Evolutionary conservation across 805 yeast genomes (phyloP), one percentile per base, ranked within the genome.

Genomic region (Phaffomyces antillensis): DNA sequence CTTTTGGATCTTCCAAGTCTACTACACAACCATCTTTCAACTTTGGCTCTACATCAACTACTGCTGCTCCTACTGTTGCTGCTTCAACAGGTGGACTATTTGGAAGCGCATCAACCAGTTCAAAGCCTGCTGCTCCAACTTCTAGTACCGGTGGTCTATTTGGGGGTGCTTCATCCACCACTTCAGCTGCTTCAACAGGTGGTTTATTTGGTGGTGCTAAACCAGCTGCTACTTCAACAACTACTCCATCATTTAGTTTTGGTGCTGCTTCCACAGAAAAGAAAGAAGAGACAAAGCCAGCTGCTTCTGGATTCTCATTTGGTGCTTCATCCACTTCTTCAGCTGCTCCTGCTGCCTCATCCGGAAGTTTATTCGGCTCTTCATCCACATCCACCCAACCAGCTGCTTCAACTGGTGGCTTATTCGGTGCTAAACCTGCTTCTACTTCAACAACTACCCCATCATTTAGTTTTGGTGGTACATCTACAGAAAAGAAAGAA

Each of bases 121-220:
- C 34, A n/a, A 32, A 32, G n/a, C 9, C 34, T 7, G 34, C 34
- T n/a, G 20, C 17, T 2, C 18, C 34, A n/a, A 15, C n/a, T n/a
- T n/a, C n/a, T n/a, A n/a, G n/a, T n/a, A n/a, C 28, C 3, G 28
- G 28, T 26, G 28, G 28, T 5, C 9, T 26, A 11, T 31, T 31
- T 31, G 33, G 17, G 4, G 33, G 33, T 31, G 33, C 33, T 13
- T 31, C 33, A 11, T 5, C 32, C 11, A n/a, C 34, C 10, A 16
- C 17, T n/a, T 38, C 45, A 36, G 37, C 47, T 11, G 37, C 42
- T 58, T 36, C 53, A 65, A 26, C 28, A 5, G 44, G 53, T 6
- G 46, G 37, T n/a, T 15, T 44, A n/a, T 34, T 18, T 34, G 12
- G 23, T 34, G 12, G 18, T 32, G 35, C 35, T 16, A 31, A 31